phyloP scores from a whole-genome alignment of 2,329 filamentous ascomycete species.

The Sclerotinia sclerotiorum region DNA sequence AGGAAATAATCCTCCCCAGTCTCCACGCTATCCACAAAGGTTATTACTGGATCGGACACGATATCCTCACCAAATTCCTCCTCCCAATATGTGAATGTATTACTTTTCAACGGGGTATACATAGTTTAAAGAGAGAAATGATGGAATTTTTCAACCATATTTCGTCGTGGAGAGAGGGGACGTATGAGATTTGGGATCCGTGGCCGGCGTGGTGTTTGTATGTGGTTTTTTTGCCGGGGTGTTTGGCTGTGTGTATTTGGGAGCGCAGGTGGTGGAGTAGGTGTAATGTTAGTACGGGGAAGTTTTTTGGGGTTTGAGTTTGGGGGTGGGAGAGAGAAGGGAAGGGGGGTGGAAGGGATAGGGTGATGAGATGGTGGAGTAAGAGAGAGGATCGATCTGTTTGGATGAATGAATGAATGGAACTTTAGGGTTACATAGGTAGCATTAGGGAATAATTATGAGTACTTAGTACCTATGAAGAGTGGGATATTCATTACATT shows the following conservation, averaged over 20 bases:
- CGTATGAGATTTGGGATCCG: constrained; percentile 55
- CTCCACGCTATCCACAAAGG: constrained; percentile 33
- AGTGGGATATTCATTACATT: no score
- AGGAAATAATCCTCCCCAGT: constrained; percentile 31
- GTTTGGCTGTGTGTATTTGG: constrained; percentile 49
- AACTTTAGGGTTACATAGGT: no score
- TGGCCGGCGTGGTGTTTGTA: constrained; percentile 57
- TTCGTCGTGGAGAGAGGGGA: constrained; percentile 54
- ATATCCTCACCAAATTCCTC: constrained; percentile 52
- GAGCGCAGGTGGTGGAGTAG: constrained; percentile 57
- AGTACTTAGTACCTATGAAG: no score
- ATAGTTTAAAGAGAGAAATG: constrained; percentile 33
- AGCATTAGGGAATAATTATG: no score
- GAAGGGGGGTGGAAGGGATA: not conserved
- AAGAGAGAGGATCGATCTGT: no score
- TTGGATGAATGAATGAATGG: no score
- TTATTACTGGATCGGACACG: constrained; percentile 69
- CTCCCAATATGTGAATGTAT: constrained; percentile 46
- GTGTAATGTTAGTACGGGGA: constrained; percentile 66
- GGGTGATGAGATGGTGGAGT: not conserved
- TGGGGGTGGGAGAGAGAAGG: no score
- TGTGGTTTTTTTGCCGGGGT: constrained; percentile 55
- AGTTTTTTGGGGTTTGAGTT: constrained; percentile 48
- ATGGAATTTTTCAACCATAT: constrained; percentile 44
- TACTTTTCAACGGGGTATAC: constrained; percentile 31